Base-by-base conservation (phyloP, 1,284 basidiomycete genomes). In the Pseudozyma sp. region DNA sequence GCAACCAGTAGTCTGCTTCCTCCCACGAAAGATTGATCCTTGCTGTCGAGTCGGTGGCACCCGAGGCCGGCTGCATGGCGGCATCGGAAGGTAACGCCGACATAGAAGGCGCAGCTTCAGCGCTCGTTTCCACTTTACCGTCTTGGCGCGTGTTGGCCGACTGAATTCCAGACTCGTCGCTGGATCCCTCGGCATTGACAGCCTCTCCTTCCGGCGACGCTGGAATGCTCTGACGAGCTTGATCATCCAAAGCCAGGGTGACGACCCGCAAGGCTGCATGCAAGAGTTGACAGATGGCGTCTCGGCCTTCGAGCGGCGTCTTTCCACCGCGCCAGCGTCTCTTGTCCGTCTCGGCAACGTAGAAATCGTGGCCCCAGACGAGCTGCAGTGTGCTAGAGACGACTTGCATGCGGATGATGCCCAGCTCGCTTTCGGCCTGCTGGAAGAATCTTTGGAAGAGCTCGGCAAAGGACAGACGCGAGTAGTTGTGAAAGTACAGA, bases 1-100 rank as follows among this genome's bases (percentile, higher is more conserved):
- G 62, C 13, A 73, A 42, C 75, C 75, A 77, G 48, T 70, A 74
- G 5, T 48, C 49, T 30, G 75, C 75, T 46, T 77, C 75, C 14
- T 65, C 71, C 69, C 74, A 72, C 8, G 53, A 60, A 16, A 72
- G 46, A 19, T 67, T 59, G 47, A 68, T 24, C 24, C 60, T 54
- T 16, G 35, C 24, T 11, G 53, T 30, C 9, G 53, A 16, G 11
- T 67, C 69, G 11, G 44, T 29, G 5, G 54, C 46, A 1, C 33
- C 47, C 51, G 58, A 50, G 11, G 54, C 51, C 37, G 50, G 50
- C 24, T 61, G 45, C 17, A 47, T 58, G 4, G 19, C 19, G 4
- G 13, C 19, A 11, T 47, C 39, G 5, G 54, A 30, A 39, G 34
- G 24, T 9, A 50, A 39, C 14, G 31, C 30, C 42, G 42, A 59